Conservation (phyloP, 2,329 filamentous ascomycete genomes). For the Penicillium verrucosum region DNA sequence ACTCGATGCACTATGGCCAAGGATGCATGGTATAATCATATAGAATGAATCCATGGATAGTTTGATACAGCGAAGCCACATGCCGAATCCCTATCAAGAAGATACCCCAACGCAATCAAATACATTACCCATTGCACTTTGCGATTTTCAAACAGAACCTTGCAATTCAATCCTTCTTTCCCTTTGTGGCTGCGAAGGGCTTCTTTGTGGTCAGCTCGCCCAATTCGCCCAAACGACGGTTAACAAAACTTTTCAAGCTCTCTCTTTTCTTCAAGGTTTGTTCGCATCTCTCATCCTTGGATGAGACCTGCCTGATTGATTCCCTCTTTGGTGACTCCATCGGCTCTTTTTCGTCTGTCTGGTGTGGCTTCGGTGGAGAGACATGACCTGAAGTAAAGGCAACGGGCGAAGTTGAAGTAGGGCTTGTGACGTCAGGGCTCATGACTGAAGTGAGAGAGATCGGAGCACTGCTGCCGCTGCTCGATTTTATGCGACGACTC, state of each 20-base stretch:
- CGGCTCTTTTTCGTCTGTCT: neutral
- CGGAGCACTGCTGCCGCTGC: conserved; percentile 26
- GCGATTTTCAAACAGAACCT: neutral
- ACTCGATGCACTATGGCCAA: neutral
- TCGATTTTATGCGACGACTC: conserved; percentile 37
- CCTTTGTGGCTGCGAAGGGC: neutral
- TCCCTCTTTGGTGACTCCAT: neutral
- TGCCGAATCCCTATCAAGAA: neutral
- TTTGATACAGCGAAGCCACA: neutral
- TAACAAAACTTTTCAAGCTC: conserved; percentile 14
- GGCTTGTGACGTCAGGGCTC: conserved; percentile 4
- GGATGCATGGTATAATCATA: neutral
- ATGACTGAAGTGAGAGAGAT: conserved; percentile 21
- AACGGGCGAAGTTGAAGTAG: neutral
- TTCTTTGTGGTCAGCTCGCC: neutral
- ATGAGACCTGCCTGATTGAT: neutral
- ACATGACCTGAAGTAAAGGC: too few relatives aligned
- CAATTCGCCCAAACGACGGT: conserved; percentile 7
- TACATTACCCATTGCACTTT: neutral
- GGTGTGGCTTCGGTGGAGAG: neutral
- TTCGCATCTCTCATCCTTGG: conserved; percentile 16
- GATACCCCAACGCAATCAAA: neutral
- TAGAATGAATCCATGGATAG: neutral
- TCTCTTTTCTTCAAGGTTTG: conserved; percentile 12
- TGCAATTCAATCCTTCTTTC: conserved; percentile 1